Percentiles rank a stretch among this genome's conserved stretches.
Evolutionary conservation across 2,329 filamentous ascomycete species (phyloP).

Genomic region (Ophiostoma tasmaniense): DNA sequence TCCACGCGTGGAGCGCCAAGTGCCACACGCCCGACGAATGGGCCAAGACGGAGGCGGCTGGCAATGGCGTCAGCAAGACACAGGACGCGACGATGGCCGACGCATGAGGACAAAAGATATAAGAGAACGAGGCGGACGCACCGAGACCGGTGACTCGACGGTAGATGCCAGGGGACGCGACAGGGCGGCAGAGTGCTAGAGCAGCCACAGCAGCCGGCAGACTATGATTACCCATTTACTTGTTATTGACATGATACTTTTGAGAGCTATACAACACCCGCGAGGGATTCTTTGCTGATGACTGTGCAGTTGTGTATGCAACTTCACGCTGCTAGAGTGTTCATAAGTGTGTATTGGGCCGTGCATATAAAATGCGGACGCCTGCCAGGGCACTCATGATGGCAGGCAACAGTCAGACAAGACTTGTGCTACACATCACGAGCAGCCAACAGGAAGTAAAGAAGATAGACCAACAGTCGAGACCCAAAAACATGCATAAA

Average conservation of each 20-base stretch:
- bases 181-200: too few relatives aligned
- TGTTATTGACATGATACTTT: not conserved
- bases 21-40: constrained; percentile 89
- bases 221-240: constrained; percentile 4
- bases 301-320: not conserved
- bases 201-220: too few relatives aligned
- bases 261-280: not conserved
- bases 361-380: too few relatives aligned
- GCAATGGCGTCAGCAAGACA: constrained; percentile 31
- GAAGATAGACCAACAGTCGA: not conserved
- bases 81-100: constrained; percentile 46
- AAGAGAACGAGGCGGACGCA: not conserved
- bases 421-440: too few relatives aligned
- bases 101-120: not conserved
- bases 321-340: not conserved
- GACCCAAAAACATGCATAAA: not conserved
- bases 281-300: not conserved
- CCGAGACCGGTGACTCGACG: not conserved
- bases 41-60: constrained; percentile 55
- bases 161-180: too few relatives aligned
- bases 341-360: not conserved
- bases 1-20: constrained; percentile 92
- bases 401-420: too few relatives aligned
- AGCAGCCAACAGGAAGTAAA: not conserved
- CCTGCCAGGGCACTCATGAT: too few relatives aligned